These are phyloP conservation scores for Kazachstania martiniae DNA, from an alignment of 805 yeast species.

Conservation along the genomic window DNA sequence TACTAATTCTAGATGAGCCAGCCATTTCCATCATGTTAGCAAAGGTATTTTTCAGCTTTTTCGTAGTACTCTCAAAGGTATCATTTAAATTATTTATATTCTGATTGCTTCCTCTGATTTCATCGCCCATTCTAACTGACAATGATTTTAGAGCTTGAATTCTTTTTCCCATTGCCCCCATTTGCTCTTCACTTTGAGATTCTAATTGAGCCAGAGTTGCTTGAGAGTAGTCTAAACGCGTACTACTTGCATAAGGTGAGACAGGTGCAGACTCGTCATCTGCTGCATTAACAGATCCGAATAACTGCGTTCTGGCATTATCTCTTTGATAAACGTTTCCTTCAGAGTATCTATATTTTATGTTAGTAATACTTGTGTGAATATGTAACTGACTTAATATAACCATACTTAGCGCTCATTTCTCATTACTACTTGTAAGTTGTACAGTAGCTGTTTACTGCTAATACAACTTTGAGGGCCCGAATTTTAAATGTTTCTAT, in stretches of 20 bases:
- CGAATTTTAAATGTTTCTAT: too few species aligned
- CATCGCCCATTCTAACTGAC: conserved; percentile 51
- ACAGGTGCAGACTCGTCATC: conserved; percentile 12
- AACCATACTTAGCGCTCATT: too few species aligned
- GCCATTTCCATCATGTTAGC: conserved; percentile 54
- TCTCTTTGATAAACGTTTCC: conserved; percentile 21
- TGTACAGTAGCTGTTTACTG: too few species aligned
- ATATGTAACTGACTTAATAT: too few species aligned
- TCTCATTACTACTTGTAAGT: too few species aligned
- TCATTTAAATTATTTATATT: conserved; percentile 34
- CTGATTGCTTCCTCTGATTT: conserved; percentile 43
- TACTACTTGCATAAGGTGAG: conserved; percentile 33
- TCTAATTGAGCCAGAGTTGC: conserved; percentile 49
- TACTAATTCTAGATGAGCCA: conserved; percentile 48
- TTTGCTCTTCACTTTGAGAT: conserved; percentile 53
- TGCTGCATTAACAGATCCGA: conserved; percentile 11
- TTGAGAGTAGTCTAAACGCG: conserved; percentile 36
- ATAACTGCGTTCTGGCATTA: conserved; percentile 23
- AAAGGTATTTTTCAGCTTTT: conserved; percentile 41
- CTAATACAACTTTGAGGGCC: too few species aligned
- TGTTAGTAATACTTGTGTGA: conserved; percentile 6
- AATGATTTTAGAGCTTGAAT: conserved; percentile 45
- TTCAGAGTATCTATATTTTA: conserved; percentile 9
- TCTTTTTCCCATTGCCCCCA: conserved; percentile 42
- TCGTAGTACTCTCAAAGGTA: conserved; percentile 37